These are phyloP conservation scores for Pilobolus umbonatus DNA, from an alignment of 192 early-diverging fungal species.

Conservation along the genomic window DNA sequence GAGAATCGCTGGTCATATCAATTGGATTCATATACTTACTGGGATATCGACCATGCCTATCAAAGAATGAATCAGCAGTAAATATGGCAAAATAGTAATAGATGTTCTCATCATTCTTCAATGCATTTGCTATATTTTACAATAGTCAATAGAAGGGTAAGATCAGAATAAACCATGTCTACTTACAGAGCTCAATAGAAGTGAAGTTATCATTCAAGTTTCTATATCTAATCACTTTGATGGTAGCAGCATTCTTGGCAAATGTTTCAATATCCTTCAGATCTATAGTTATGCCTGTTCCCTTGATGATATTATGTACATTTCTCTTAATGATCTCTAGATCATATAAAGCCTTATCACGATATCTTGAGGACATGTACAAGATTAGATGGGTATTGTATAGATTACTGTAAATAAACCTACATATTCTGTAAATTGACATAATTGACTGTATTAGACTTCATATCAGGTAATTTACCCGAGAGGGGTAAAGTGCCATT, in stretches of 20 bases:
- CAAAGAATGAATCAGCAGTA: constrained; percentile 61
- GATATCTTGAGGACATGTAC: constrained; percentile 50
- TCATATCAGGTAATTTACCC: constrained; percentile 95
- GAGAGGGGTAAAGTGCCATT: constrained; percentile 73
- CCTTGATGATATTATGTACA: constrained; percentile 43
- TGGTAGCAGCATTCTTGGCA: constrained; percentile 74
- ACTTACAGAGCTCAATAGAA: too few species aligned
- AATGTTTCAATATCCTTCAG: constrained; percentile 67
- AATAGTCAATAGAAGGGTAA: too few species aligned
- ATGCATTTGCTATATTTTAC: constrained; percentile 47
- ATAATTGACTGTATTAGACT: constrained; percentile 87
- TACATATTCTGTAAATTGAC: constrained; percentile 81
- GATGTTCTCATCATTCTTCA: constrained; percentile 54
- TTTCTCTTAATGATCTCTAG: constrained; percentile 41
- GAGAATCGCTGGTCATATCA: too few species aligned
- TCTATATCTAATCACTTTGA: constrained; percentile 66
- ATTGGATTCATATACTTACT: not conserved
- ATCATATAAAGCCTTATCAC: constrained; percentile 73
- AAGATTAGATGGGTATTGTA: not conserved
- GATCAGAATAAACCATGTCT: too few species aligned
- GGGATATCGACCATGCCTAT: constrained; percentile 35
- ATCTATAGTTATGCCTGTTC: constrained; percentile 47
- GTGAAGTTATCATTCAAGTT: too few species aligned
- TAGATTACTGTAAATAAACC: constrained; percentile 7
- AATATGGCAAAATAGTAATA: constrained; percentile 60